Conservation (phyloP, 306 rosid genomes). For the Begonia loranthoides region DNA sequence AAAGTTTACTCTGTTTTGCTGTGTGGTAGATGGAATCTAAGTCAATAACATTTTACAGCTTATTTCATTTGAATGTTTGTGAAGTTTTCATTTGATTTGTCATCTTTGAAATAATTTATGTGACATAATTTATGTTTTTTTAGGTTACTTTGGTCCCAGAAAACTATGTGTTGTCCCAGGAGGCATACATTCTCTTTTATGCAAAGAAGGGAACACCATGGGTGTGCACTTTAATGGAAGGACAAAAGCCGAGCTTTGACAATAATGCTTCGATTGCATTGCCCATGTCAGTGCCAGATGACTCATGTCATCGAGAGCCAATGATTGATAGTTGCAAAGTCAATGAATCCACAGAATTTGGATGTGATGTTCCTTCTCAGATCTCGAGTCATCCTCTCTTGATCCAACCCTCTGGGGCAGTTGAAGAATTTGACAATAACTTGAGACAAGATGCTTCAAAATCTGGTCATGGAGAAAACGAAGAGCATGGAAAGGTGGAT, state of each 20-base stretch:
- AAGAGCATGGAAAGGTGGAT: slow-evolving; percentile 3
- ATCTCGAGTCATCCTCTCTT: too few species aligned
- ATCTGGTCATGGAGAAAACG: too few species aligned
- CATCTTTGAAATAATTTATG: background rate
- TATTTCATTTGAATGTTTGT: background rate
- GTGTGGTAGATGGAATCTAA: background rate
- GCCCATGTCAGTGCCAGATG: too few species aligned
- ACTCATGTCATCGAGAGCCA: too few species aligned
- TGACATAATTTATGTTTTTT: background rate
- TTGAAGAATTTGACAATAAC: too few species aligned
- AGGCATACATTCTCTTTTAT: slow-evolving; percentile 80
- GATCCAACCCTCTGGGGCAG: too few species aligned
- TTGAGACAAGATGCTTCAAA: too few species aligned
- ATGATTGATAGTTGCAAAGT: slow-evolving; percentile 8
- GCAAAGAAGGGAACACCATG: slow-evolving; percentile 67
- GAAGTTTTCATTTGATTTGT: background rate
- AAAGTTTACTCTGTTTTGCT: background rate
- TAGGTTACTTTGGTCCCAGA: slow-evolving; percentile 56
- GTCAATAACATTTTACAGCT: background rate
- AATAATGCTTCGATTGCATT: too few species aligned
- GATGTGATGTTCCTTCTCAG: slow-evolving; percentile 1
- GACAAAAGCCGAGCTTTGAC: slow-evolving; percentile 9
- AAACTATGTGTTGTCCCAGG: slow-evolving; percentile 49
- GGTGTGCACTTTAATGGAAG: slow-evolving; percentile 36
- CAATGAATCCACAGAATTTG: slow-evolving; percentile 11